Evolutionary conservation across 768 basidiomycete genomes (phyloP).

Genomic region (Panaeolus cyanescens): DNA sequence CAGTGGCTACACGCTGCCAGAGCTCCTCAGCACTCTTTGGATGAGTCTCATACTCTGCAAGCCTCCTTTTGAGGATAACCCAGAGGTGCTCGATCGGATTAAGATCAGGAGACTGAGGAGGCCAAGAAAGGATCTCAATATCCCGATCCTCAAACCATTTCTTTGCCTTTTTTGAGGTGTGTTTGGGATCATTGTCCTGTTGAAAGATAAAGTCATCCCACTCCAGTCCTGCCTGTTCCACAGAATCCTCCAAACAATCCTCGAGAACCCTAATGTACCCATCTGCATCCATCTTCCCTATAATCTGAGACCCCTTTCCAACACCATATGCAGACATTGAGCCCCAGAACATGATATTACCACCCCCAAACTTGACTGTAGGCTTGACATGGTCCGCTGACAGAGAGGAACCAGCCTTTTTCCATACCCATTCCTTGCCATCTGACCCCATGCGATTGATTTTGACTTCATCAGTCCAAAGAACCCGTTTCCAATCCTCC

Average conservation of each 20-base stretch:
- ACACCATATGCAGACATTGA: constrained; percentile 24
- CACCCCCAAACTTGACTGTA: constrained; percentile 26
- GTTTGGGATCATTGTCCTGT: constrained; percentile 41
- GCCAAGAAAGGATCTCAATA: constrained; percentile 30
- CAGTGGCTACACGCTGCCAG: constrained; percentile 21
- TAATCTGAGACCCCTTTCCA: too few relatives aligned
- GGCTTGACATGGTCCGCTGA: constrained; percentile 11
- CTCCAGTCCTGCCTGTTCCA: too few relatives aligned
- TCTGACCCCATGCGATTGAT: constrained; percentile 31
- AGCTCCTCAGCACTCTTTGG: constrained; percentile 21
- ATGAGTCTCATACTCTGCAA: constrained; percentile 12
- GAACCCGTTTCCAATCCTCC: constrained; percentile 25
- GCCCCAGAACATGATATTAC: constrained; percentile 27
- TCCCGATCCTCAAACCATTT: constrained; percentile 30
- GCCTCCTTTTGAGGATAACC: constrained; percentile 24
- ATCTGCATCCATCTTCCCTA: too few relatives aligned
- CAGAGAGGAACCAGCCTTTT: constrained; percentile 20
- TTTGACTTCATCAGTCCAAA: constrained; percentile 32
- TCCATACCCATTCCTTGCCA: constrained; percentile 20
- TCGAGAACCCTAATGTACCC: too few relatives aligned
- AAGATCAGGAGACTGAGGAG: constrained; percentile 33
- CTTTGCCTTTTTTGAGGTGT: constrained; percentile 26
- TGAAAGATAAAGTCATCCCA: constrained; percentile 24
- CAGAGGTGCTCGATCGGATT: constrained; percentile 36
- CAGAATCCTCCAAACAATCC: too few relatives aligned